Percentiles rank a stretch among this genome's conserved stretches.
phyloP scores from a whole-genome alignment of 768 basidiomycete genomes.

The Paxillus rubicundulus region DNA sequence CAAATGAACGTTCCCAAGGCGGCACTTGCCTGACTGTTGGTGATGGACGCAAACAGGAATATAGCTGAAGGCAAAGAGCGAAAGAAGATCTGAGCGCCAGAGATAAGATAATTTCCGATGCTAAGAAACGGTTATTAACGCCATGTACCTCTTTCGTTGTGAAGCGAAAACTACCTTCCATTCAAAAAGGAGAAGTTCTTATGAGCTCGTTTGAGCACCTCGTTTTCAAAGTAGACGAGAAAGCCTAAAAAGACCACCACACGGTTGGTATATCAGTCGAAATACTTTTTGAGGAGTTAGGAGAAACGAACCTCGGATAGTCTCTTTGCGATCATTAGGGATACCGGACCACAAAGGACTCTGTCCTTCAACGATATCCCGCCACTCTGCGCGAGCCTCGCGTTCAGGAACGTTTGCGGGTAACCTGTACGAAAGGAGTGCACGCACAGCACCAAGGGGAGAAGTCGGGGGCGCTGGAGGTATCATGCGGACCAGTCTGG shows the following conservation, averaged over 20 bases:
- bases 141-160: not conserved
- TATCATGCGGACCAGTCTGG: conserved; percentile 84
- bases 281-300: not conserved
- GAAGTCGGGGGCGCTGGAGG: conserved; percentile 58
- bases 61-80: conserved; percentile 91
- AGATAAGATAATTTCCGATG: conserved; percentile 89
- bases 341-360: conserved; percentile 82
- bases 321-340: conserved; percentile 86
- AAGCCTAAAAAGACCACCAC: conserved; percentile 57
- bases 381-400: conserved; percentile 87
- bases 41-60: conserved; percentile 90
- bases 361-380: conserved; percentile 85
- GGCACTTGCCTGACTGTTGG: conserved; percentile 60
- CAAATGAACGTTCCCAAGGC: conserved; percentile 11
- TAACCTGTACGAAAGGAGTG: conserved; percentile 77
- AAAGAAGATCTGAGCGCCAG: conserved; percentile 87
- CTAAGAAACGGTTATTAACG: conserved; percentile 34
- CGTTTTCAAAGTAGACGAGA: conserved; percentile 87
- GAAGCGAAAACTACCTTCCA: conserved; percentile 56
- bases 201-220: conserved; percentile 83
- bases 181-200: conserved; percentile 94
- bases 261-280: not conserved
- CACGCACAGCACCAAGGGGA: conserved; percentile 69
- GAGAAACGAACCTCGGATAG: conserved; percentile 66
- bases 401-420: conserved; percentile 65